Base-by-base conservation (phyloP, 2,329 filamentous ascomycete species). In the Lithohypha guttulata region DNA sequence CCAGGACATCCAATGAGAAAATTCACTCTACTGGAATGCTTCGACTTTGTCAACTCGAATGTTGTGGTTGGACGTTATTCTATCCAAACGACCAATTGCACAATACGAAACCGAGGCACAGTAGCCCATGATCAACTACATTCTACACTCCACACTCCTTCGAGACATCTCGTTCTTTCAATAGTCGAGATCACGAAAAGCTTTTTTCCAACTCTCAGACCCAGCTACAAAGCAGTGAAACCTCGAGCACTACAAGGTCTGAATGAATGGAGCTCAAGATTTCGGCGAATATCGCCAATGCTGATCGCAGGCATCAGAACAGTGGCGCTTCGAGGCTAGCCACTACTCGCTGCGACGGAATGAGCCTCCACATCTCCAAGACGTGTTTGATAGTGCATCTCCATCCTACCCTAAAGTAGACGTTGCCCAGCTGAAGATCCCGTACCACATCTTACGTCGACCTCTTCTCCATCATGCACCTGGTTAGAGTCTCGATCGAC, bases 311-410 rank as follows among this genome's bases (percentile, higher is more conserved):
- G 21, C 36, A 26, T 21, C 19, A 34, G 34, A 34, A 11, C 27
- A 7, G 42, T 49, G 46, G 48, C 48, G 46, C 46, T 51, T 51
- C 41, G 41, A 51, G 39, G 18, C 29, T 21, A 26, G 30, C 33
- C 36, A 29, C 33, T 27, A 50, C 42, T 50, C 41, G 48, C 42
- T 42, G 26, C 15, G 29, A 34, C 42, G 40, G 39, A 34, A 44
- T 32, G 40, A 35, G 27, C 35, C 36, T 43, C 43, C 42, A 46
- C 38, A 44, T 29, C 38, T 39, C 43, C 37, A n/a, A n/a, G n/a
- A n/a, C n/a, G n/a, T n/a, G n/a, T n/a, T n/a, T n/a, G n/a, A n/a
- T n/a, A n/a, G n/a, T n/a, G n/a, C n/a, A n/a, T n/a, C n/a, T n/a
- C n/a, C n/a, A n/a, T n/a, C n/a, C n/a, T n/a, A n/a, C n/a, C n/a